phyloP scores from a whole-genome alignment of 495 filamentous ascomycete species.

The Baudoinia panamericana region DNA sequence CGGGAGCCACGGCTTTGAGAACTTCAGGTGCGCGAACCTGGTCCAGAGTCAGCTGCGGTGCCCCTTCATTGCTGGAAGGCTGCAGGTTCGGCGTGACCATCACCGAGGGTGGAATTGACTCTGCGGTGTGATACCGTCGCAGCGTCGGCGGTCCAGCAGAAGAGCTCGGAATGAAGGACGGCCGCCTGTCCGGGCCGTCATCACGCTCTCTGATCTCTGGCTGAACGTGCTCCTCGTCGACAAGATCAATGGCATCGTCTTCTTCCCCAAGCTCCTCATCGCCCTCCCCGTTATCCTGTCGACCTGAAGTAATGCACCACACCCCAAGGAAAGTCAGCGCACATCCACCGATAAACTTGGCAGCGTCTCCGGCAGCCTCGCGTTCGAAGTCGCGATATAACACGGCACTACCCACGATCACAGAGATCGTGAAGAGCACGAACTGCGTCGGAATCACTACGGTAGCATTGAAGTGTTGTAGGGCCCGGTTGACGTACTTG shows the following conservation, averaged over 20 bases:
- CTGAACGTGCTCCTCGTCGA: conserved; percentile 26
- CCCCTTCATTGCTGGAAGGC: neutral
- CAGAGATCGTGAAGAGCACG: conserved; percentile 86
- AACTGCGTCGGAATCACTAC: conserved; percentile 97
- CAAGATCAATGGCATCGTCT: conserved; percentile 29
- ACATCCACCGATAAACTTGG: conserved; percentile 82
- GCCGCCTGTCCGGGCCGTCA: neutral
- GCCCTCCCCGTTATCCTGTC: conserved; percentile 39
- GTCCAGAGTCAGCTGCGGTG: neutral
- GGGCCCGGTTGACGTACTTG: conserved; percentile 84
- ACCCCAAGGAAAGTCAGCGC: conserved; percentile 84
- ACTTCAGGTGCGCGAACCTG: neutral
- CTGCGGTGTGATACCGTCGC: conserved; percentile 1
- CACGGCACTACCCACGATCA: conserved; percentile 86
- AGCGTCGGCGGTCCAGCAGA: conserved; percentile 1
- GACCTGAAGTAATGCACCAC: conserved; percentile 74
- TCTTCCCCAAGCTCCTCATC: conserved; percentile 42
- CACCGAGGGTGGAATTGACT: conserved; percentile 3
- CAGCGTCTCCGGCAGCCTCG: conserved; percentile 50
- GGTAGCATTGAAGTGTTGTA: conserved; percentile 90
- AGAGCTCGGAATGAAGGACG: conserved; percentile 9
- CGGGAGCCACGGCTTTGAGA: neutral
- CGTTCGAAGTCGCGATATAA: conserved; percentile 89
- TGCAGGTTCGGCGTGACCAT: conserved; percentile 7
- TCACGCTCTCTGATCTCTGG: conserved; percentile 19